Evolutionary conservation across 1,284 basidiomycete genomes (phyloP).

Genomic region (Ustilago shanxiensis): DNA sequence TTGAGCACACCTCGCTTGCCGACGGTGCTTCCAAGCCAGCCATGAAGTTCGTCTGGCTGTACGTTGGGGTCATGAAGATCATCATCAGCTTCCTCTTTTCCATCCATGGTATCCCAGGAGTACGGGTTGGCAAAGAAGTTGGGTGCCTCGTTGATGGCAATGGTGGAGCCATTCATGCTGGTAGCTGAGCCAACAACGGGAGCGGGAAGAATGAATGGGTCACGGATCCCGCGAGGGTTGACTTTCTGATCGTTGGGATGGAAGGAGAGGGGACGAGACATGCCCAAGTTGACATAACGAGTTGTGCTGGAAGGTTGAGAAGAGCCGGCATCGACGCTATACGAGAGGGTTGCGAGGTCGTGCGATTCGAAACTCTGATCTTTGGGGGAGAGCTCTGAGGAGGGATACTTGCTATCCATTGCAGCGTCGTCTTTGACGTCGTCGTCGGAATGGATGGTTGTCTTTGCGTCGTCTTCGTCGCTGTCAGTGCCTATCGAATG

Average conservation of each 20-base stretch:
- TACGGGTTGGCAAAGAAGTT: slow-evolving; percentile 46
- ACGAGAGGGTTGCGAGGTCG: slow-evolving; percentile 29
- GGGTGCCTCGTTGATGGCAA: slow-evolving; percentile 14
- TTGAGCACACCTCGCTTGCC: slow-evolving; percentile 70
- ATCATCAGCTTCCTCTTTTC: slow-evolving; percentile 54
- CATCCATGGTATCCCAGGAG: slow-evolving; percentile 61
- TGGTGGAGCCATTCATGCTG: slow-evolving; percentile 15
- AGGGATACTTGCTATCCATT: slow-evolving; percentile 4
- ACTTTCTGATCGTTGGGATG: slow-evolving; percentile 40
- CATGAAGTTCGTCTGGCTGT: slow-evolving; percentile 5
- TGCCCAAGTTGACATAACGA: slow-evolving; percentile 35
- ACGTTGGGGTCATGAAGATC: slow-evolving; percentile 51
- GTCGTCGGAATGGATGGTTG: slow-evolving; percentile 1
- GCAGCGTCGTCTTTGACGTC: neutral
- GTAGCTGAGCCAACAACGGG: slow-evolving; percentile 31
- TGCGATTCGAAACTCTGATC: slow-evolving; percentile 23
- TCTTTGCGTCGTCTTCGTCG: slow-evolving; percentile 8
- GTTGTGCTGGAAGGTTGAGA: neutral
- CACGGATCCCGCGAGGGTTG: slow-evolving; percentile 43
- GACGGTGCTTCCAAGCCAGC: slow-evolving; percentile 25
- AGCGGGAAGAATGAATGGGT: slow-evolving; percentile 37
- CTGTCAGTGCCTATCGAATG: slow-evolving; percentile 11
- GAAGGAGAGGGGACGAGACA: slow-evolving; percentile 39
- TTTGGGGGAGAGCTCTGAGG: neutral
- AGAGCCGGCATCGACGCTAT: slow-evolving; percentile 21